These are phyloP conservation scores for Pseudogymnoascus sp. DNA, from an alignment of 2,329 filamentous ascomycete genomes.

Conservation along the genomic window DNA sequence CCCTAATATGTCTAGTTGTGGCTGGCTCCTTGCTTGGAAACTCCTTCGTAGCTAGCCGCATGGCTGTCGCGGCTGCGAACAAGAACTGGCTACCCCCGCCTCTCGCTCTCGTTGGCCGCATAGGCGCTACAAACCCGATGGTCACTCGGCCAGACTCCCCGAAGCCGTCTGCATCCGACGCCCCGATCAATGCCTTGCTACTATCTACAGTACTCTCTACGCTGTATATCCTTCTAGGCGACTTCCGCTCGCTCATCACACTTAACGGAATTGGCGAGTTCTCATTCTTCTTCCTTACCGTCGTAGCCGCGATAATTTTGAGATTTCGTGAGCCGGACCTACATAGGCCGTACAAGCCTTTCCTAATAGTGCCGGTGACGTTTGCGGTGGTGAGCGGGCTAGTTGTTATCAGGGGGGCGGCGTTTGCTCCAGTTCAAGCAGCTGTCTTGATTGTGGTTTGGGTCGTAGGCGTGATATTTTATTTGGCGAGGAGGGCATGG, in stretches of 20 bases:
- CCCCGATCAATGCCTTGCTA: constrained; percentile 46
- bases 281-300: constrained; percentile 57
- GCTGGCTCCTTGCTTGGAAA: constrained; percentile 55
- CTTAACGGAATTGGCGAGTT: constrained; percentile 54
- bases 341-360: constrained; percentile 47
- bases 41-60: constrained; percentile 53
- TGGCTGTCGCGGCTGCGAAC: constrained; percentile 51
- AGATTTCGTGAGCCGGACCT: constrained; percentile 48
- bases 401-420: constrained; percentile 49
- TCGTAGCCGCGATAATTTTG: constrained; percentile 49
- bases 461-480: constrained; percentile 40
- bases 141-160: background rate
- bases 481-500: constrained; percentile 18
- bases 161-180: constrained; percentile 34
- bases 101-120: constrained; percentile 38
- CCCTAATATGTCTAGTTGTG: constrained; percentile 52
- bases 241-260: constrained; percentile 52
- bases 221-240: constrained; percentile 52
- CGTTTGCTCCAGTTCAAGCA: constrained; percentile 49
- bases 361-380: constrained; percentile 40
- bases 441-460: constrained; percentile 45
- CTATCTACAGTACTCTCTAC: constrained; percentile 42
- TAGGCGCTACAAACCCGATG: constrained; percentile 26
- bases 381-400: constrained; percentile 53
- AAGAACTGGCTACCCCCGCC: constrained; percentile 41